These are phyloP conservation scores for Allantophomopsis lycopodina DNA, from an alignment of 2,329 filamentous ascomycete species.

Conservation along the genomic window DNA sequence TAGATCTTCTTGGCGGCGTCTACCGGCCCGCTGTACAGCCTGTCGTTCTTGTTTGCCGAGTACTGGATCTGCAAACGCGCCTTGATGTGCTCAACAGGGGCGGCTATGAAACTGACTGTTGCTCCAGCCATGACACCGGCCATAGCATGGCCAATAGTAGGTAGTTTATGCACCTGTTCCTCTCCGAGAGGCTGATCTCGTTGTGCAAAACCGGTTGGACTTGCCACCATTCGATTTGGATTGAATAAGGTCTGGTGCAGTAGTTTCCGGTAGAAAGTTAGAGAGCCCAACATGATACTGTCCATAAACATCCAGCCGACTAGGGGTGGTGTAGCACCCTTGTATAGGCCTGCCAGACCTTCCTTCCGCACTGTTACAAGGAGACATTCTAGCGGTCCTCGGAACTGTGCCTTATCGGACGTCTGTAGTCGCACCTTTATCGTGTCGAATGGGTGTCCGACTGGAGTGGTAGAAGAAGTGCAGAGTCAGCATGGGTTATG, in stretches of 20 bases:
- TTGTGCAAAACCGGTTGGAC: slow-evolving; percentile 9
- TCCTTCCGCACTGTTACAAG: slow-evolving; percentile 76
- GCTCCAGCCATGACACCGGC: slow-evolving; percentile 78
- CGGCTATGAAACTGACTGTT: slow-evolving; percentile 86
- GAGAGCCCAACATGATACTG: slow-evolving; percentile 73
- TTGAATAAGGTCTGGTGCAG: slow-evolving; percentile 71
- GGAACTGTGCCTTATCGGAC: slow-evolving; percentile 62
- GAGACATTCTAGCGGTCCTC: slow-evolving; percentile 75
- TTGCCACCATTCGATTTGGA: slow-evolving; percentile 23
- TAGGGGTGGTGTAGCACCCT: slow-evolving; percentile 81
- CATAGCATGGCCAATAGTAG: slow-evolving; percentile 69
- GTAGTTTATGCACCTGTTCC: slow-evolving; percentile 37
- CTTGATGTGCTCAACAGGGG: slow-evolving; percentile 91
- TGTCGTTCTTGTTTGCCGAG: slow-evolving; percentile 59
- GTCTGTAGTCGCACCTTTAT: slow-evolving; percentile 95
- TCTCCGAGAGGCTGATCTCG: slow-evolving; percentile 9
- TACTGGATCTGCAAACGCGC: slow-evolving; percentile 92
- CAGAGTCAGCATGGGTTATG: slow-evolving; percentile 1
- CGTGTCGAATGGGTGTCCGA: slow-evolving; percentile 78
- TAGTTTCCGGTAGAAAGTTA: slow-evolving; percentile 79
- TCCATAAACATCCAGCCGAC: slow-evolving; percentile 99
- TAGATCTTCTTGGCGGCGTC: slow-evolving; percentile 67
- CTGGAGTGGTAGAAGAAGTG: slow-evolving; percentile 6
- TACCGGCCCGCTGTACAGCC: slow-evolving; percentile 75
- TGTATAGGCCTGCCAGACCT: slow-evolving; percentile 77